Evolutionary conservation across 1,284 basidiomycete species (phyloP).

Genomic region (Uromyces viciae-fabae): DNA sequence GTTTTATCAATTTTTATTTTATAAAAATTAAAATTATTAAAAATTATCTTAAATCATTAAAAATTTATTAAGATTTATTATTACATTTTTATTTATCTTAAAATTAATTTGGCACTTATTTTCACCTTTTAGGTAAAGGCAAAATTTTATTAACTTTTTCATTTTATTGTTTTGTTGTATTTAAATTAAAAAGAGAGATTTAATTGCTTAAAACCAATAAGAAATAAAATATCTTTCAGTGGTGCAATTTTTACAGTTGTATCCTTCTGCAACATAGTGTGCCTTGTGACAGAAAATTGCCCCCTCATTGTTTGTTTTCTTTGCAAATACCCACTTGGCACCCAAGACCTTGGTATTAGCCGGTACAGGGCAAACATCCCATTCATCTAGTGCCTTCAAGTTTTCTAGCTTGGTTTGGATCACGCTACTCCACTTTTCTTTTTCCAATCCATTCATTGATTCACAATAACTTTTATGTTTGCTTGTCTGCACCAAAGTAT

Average conservation of each 20-base stretch:
- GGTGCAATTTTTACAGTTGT: conserved; percentile 32
- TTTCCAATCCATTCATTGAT: neutral
- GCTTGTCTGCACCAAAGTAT: neutral
- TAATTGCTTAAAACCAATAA: too few relatives aligned
- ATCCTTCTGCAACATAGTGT: conserved; percentile 44
- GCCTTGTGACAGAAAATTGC: conserved; percentile 29
- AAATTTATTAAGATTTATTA: too few relatives aligned
- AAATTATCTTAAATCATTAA: too few relatives aligned
- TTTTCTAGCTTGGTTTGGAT: neutral
- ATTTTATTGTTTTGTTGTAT: too few relatives aligned
- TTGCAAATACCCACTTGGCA: conserved; percentile 29
- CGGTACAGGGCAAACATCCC: neutral
- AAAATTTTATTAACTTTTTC: too few relatives aligned
- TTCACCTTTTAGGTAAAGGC: too few relatives aligned
- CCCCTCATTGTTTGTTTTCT: conserved; percentile 34
- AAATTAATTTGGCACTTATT: too few relatives aligned
- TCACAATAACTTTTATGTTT: neutral
- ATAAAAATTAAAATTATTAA: too few relatives aligned
- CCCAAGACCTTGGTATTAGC: neutral
- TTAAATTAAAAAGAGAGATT: too few relatives aligned
- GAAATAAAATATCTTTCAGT: too few relatives aligned
- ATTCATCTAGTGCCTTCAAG: neutral
- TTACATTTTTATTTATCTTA: too few relatives aligned
- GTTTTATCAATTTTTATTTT: too few relatives aligned
- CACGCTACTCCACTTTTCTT: neutral